Evolutionary conservation across 257 asterid species (phyloP).

Genomic region (Avicennia marina): DNA sequence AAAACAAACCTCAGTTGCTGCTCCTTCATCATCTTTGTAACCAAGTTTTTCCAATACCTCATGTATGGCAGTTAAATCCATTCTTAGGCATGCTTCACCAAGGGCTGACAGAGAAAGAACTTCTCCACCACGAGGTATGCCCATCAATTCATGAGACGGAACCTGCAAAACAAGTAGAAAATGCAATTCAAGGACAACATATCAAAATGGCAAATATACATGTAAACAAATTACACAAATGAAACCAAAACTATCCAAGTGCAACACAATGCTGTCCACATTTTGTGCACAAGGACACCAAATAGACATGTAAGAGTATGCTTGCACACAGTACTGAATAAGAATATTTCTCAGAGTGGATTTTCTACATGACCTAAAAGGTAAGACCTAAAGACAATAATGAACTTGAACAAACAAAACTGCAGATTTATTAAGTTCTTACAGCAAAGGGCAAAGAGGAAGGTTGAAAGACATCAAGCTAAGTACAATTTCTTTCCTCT

Average conservation of each 20-base stretch:
- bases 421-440: too few relatives aligned
- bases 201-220: not conserved
- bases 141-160: slow-evolving; percentile 63
- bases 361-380: too few relatives aligned
- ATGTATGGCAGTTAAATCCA: slow-evolving; percentile 68
- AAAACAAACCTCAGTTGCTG: slow-evolving; percentile 60
- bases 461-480: too few relatives aligned
- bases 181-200: not conserved
- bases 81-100: slow-evolving; percentile 66
- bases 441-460: too few relatives aligned
- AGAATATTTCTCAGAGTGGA: too few relatives aligned
- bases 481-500: too few relatives aligned
- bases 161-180: slow-evolving; percentile 28
- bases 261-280: too few relatives aligned
- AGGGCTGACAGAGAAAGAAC: slow-evolving; percentile 46
- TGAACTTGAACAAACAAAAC: too few relatives aligned
- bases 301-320: too few relatives aligned
- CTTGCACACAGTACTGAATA: too few relatives aligned
- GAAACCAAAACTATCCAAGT: not conserved
- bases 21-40: slow-evolving; percentile 75
- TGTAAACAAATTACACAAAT: not conserved
- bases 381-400: too few relatives aligned
- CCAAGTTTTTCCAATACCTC: slow-evolving; percentile 61
- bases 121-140: slow-evolving; percentile 45
- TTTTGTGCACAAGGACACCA: too few relatives aligned